Percentiles rank a stretch among this genome's conserved stretches.
phyloP scores from a whole-genome alignment of 2,329 filamentous ascomycete genomes.

The Xylariales sp. region DNA sequence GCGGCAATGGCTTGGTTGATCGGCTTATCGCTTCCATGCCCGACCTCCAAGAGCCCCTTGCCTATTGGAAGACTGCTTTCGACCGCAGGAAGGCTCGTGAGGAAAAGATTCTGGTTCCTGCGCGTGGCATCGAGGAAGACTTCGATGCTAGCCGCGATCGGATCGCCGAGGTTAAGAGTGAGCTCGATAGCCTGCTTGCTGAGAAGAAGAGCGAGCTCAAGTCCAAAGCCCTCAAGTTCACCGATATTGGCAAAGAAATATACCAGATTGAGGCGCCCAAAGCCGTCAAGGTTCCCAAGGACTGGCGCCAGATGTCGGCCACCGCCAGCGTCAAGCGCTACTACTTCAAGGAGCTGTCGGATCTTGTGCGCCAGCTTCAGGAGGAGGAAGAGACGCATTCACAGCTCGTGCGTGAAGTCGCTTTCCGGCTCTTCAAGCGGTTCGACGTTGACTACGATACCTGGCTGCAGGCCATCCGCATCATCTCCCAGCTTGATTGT shows the following conservation, averaged over 20 bases:
- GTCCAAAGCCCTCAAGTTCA: constrained; percentile 68
- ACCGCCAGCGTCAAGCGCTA: constrained; percentile 88
- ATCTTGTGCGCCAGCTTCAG: constrained; percentile 80
- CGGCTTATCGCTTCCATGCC: constrained; percentile 84
- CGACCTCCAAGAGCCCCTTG: constrained; percentile 67
- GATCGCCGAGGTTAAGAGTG: constrained; percentile 70
- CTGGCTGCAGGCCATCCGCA: constrained; percentile 87
- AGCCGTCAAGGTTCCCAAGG: constrained; percentile 74
- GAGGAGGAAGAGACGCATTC: constrained; percentile 92
- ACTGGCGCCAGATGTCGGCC: constrained; percentile 95
- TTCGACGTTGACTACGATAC: constrained; percentile 83
- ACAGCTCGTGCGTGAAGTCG: constrained; percentile 85
- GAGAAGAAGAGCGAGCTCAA: constrained; percentile 70
- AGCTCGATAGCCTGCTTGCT: constrained; percentile 68
- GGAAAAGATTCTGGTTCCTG: constrained; percentile 78
- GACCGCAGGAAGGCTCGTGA: constrained; percentile 76
- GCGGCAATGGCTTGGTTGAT: constrained; percentile 79
- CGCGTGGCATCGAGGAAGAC: constrained; percentile 82
- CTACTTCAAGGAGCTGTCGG: constrained; percentile 81
- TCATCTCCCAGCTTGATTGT: constrained; percentile 90
- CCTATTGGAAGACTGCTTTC: constrained; percentile 89
- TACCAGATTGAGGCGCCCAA: constrained; percentile 94
- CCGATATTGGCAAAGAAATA: constrained; percentile 92
- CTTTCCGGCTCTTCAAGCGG: constrained; percentile 74
- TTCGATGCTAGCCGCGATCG: constrained; percentile 79